A percentile compares a stretch with the other conserved stretches of the same genome.
phyloP scores from a whole-genome alignment of 805 yeast species.

The Metschnikowia similis region DNA sequence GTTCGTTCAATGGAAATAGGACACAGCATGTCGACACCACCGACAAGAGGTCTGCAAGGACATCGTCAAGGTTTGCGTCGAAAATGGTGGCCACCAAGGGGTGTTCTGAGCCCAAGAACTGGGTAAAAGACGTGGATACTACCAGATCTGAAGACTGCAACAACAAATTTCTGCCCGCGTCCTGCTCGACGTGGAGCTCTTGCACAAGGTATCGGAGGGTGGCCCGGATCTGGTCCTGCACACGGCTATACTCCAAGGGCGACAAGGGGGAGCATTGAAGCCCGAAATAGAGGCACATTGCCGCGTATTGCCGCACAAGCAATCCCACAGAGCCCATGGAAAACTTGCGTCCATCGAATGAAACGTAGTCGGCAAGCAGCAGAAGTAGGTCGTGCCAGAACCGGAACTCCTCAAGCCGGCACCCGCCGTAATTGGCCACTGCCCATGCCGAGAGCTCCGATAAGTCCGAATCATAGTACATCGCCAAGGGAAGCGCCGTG shows the following conservation, averaged over 20 bases:
- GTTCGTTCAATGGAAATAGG: constrained; percentile 31
- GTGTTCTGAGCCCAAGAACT: constrained; percentile 14
- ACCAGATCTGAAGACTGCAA: not conserved
- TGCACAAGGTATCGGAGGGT: constrained; percentile 16
- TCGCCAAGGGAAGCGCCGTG: constrained; percentile 28
- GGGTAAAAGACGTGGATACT: constrained; percentile 8
- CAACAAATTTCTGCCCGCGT: not conserved
- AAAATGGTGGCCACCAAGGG: constrained; percentile 1
- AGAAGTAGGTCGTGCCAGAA: constrained; percentile 13
- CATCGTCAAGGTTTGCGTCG: not conserved
- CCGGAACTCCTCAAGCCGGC: constrained; percentile 6
- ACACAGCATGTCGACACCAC: constrained; percentile 27
- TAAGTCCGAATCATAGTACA: constrained; percentile 19
- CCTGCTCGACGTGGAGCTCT: not conserved
- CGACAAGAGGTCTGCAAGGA: not conserved
- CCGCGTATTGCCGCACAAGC: constrained; percentile 7
- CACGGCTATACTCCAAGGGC: constrained; percentile 25
- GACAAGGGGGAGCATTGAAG: constrained; percentile 12
- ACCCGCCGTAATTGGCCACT: constrained; percentile 3
- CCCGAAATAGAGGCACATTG: constrained; percentile 12
- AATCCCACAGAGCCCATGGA: not conserved
- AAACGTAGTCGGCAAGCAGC: constrained; percentile 5
- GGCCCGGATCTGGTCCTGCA: constrained; percentile 26
- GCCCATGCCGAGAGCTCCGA: constrained; percentile 26
- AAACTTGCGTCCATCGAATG: constrained; percentile 1